phyloP scores from a whole-genome alignment of 2,329 filamentous ascomycete genomes.

The Diaporthe vexans region DNA sequence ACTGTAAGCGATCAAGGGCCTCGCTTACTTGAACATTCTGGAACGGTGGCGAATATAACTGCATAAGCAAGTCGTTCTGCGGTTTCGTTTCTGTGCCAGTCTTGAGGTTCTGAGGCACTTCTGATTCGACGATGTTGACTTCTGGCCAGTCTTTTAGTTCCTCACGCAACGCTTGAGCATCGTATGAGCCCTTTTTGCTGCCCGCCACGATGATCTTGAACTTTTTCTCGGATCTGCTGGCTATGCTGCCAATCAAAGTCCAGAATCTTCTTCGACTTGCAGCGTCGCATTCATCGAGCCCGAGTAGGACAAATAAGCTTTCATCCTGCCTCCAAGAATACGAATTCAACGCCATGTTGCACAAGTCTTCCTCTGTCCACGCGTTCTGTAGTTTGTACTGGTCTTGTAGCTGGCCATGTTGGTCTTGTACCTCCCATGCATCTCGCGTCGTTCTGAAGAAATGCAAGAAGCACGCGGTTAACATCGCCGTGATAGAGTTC shows the following conservation, averaged over 20 bases:
- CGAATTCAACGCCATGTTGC: background rate
- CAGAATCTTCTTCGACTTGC: background rate
- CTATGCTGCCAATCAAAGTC: background rate
- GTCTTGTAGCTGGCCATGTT: background rate
- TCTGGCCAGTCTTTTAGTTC: background rate
- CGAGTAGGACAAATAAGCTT: background rate
- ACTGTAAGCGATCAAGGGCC: background rate
- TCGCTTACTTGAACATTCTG: background rate
- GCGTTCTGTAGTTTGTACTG: slow-evolving; percentile 1
- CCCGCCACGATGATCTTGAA: background rate
- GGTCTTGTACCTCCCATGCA: background rate
- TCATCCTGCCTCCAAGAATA: background rate
- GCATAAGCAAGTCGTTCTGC: background rate
- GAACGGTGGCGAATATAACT: background rate
- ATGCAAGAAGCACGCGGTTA: background rate
- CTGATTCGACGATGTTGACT: background rate
- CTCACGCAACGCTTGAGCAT: background rate
- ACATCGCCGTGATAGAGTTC: background rate
- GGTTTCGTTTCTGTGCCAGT: background rate
- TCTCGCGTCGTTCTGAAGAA: background rate
- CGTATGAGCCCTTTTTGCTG: background rate
- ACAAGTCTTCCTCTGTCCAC: background rate
- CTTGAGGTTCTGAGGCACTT: background rate
- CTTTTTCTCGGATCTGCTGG: background rate
- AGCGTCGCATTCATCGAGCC: background rate